These are phyloP conservation scores for Mycena rebaudengoi DNA, from an alignment of 768 basidiomycete species.

Conservation along the genomic window DNA sequence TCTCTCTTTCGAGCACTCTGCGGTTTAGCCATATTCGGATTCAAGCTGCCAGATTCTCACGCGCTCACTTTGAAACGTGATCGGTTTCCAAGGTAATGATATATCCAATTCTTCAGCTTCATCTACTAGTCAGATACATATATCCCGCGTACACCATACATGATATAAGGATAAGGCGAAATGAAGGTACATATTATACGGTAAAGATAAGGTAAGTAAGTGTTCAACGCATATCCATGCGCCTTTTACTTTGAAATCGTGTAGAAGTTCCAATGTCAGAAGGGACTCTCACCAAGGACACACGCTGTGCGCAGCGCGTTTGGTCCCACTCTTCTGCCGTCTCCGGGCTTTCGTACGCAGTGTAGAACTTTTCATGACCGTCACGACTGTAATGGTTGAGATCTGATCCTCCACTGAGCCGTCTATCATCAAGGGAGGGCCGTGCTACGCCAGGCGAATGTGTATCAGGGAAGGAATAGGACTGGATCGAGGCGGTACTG, in stretches of 20 bases:
- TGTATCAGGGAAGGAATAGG: conserved; percentile 39
- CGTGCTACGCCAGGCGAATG: conserved; percentile 15
- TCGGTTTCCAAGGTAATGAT: no score
- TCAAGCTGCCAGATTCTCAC: no score
- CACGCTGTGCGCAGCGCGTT: conserved; percentile 85
- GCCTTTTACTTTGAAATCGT: conserved; percentile 35
- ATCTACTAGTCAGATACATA: neutral
- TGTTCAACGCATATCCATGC: conserved; percentile 14
- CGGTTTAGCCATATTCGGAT: no score
- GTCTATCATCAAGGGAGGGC: neutral
- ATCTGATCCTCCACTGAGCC: conserved; percentile 10
- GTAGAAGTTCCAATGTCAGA: conserved; percentile 52
- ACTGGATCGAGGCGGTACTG: conserved; percentile 42
- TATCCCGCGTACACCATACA: conserved; percentile 9
- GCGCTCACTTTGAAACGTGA: no score
- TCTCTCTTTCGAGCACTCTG: no score
- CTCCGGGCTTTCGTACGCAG: conserved; percentile 54
- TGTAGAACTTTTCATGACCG: conserved; percentile 57
- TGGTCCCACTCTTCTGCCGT: conserved; percentile 91
- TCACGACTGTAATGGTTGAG: neutral
- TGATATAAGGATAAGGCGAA: conserved; percentile 22
- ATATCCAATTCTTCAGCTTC: no score
- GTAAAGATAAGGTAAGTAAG: conserved; percentile 13
- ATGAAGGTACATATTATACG: conserved; percentile 19
- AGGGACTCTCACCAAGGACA: conserved; percentile 81